Evolutionary conservation across 768 basidiomycete species (phyloP), one percentile per base, ranked within the genome.

Genomic region (Sarcodon aspratus): DNA sequence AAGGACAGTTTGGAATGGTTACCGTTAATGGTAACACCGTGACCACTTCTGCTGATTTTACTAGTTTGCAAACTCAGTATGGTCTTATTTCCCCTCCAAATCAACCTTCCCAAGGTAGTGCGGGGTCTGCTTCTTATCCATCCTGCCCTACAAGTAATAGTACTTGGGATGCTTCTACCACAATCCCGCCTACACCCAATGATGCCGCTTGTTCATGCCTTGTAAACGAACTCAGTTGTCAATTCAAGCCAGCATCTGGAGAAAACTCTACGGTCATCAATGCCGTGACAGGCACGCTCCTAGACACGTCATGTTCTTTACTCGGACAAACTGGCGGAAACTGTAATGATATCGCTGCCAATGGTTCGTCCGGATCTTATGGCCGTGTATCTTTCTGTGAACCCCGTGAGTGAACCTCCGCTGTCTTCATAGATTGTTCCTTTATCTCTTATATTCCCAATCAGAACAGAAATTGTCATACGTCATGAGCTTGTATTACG

Each of bases 1-100:
- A 73, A 47, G 88, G 88, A 45, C 68, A 83, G 56, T 96, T 87
- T 54, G 93, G 93, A 21, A 85, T 95, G 73, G 85, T 89, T 52
- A 88, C 74, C 27, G 75, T 95, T 51, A 82, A 86, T 58, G 74
- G 74, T 50, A 72, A 57, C 43, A 81, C 83, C 4, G 85, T 90
- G 45, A 81, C 78, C 7, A 72, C 78, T 21, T 74, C 73, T 55
- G 69, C 69, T 9, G 91, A 94, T 61, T 95, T 84, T 61, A 62
- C 66, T 50, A 72, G 73, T 46, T 75, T 95, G 43, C 64, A 74
- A 58, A 60, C 74, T 1, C 77, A 86, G 61, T 91, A 89, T 59
- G 57, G 54, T 18, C 61, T 68, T 12, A 73, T 79, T 27, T 70
- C 76, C 1, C 69, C 75, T 44, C 76, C 81, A 10, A 84, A 82